Percentiles rank a stretch among this genome's conserved stretches.
These are phyloP conservation scores for Amaranthus tricolor DNA, from an alignment of 179 eudicot genomes.

Conservation along the genomic window DNA sequence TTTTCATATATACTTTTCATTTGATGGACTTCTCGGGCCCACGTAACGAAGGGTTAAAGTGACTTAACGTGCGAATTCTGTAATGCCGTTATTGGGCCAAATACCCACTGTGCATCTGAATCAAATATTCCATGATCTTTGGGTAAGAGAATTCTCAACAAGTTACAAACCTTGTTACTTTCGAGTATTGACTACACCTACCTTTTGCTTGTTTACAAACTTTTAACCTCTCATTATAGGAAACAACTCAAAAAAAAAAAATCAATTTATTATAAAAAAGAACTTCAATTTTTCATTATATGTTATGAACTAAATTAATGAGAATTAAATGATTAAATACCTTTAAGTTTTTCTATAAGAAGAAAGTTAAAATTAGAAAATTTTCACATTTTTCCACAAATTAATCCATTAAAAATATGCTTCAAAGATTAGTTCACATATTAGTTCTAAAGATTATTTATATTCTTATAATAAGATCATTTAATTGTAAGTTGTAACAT, in stretches of 20 bases:
- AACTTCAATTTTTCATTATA: no score
- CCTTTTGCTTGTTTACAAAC: neutral
- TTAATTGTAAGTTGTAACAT: no score
- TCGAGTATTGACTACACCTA: neutral
- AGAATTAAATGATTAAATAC: no score
- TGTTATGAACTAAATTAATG: no score
- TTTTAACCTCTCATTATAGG: slow-evolving; percentile 1
- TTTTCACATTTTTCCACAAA: no score
- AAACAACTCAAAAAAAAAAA: neutral
- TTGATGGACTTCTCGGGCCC: slow-evolving; percentile 14
- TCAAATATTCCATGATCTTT: slow-evolving; percentile 23
- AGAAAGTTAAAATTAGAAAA: no score
- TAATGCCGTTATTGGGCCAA: slow-evolving; percentile 15
- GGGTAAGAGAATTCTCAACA: slow-evolving; percentile 14
- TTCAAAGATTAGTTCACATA: no score
- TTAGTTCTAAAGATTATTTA: no score
- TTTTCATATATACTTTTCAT: neutral
- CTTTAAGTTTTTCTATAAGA: no score
- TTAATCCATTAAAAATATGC: no score
- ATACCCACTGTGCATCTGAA: neutral
- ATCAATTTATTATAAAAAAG: neutral
- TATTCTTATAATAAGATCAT: no score
- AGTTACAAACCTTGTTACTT: neutral
- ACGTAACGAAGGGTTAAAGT: slow-evolving; percentile 10
- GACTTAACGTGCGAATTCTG: slow-evolving; percentile 25